phyloP scores from a whole-genome alignment of 306 rosid species.

The Morella rubra region DNA sequence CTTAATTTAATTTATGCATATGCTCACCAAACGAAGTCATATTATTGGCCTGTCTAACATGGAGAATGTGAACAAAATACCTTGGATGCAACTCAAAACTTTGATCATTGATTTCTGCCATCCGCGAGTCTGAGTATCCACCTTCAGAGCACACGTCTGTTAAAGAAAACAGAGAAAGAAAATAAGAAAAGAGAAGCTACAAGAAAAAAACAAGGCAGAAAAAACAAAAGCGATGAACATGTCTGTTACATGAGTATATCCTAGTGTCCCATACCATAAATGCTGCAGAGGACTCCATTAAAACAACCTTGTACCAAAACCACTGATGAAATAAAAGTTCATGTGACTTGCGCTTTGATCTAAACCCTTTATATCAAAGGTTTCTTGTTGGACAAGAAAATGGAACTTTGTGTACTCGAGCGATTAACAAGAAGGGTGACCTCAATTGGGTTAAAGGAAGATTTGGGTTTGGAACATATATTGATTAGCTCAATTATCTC shows the following conservation, averaged over 20 bases:
- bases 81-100: neutral
- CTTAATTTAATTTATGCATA: neutral
- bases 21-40: neutral
- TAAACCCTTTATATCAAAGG: neutral
- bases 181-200: neutral
- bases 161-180: no score
- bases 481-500: neutral
- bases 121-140: no score
- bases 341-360: neutral
- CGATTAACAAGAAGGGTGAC: no score
- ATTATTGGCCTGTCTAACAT: neutral
- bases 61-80: neutral
- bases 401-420: neutral
- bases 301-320: neutral
- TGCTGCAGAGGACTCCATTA: neutral
- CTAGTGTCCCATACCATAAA: neutral
- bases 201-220: neutral
- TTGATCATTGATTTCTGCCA: neutral
- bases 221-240: neutral
- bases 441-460: no score
- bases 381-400: neutral
- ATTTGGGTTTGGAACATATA: no score
- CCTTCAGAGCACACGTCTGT: no score
- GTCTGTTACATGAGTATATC: no score
- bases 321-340: neutral